A percentile compares a stretch with the other conserved stretches of the same genome.
Evolutionary conservation across 345 rosid species (phyloP).

Genomic region (Moricandia arvensis): DNA sequence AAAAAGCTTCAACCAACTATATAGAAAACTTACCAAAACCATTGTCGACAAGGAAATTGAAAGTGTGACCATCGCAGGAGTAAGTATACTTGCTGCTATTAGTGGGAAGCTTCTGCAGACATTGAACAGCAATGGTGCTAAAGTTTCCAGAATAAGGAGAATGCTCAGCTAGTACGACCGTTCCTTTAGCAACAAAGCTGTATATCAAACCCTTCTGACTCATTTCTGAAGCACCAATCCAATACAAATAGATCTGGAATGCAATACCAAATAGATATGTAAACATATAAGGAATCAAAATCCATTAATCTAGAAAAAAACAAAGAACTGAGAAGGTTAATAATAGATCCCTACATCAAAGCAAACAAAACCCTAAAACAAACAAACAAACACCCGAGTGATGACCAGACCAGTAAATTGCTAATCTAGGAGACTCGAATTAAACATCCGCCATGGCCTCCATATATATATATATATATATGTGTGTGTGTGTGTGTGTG

Average conservation of each 20-base stretch:
- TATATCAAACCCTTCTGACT: slow-evolving; percentile 90
- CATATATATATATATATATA: too few relatives aligned
- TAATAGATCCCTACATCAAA: too few relatives aligned
- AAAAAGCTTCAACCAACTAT: neutral
- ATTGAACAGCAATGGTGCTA: slow-evolving; percentile 96
- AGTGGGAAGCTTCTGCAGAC: slow-evolving; percentile 88
- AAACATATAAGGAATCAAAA: neutral
- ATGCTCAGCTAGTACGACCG: slow-evolving; percentile 90
- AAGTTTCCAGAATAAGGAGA: slow-evolving; percentile 89
- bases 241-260: slow-evolving; percentile 30
- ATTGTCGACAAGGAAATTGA: slow-evolving; percentile 75
- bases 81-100: slow-evolving; percentile 93
- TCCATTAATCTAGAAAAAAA: too few relatives aligned
- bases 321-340: too few relatives aligned
- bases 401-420: slow-evolving; percentile 3
- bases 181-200: slow-evolving; percentile 95
- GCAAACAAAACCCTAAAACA: slow-evolving; percentile 1
- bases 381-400: neutral
- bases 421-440: neutral
- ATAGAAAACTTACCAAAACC: slow-evolving; percentile 62
- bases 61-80: slow-evolving; percentile 91
- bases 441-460: too few relatives aligned
- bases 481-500: too few relatives aligned
- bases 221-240: slow-evolving; percentile 43
- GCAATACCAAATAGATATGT: neutral